Percentiles rank a stretch among this genome's conserved stretches.
Evolutionary conservation across 78 protist species (phyloP).

Genomic region (Dictyostelium brefeldianum): DNA sequence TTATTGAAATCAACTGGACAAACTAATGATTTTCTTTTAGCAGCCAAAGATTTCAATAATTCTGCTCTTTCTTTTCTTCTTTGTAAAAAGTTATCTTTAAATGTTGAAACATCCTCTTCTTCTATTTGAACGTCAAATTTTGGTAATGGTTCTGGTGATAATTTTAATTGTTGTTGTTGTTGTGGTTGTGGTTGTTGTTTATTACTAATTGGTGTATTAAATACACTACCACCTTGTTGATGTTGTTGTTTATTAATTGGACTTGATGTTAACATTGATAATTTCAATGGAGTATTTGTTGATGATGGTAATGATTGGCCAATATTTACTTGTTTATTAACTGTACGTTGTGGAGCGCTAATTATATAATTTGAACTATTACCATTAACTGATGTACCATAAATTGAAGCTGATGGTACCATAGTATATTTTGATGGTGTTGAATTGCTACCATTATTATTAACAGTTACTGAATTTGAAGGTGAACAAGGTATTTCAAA

Average conservation of each 20-base stretch:
- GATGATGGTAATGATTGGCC: neutral
- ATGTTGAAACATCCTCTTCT: neutral
- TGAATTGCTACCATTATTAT: neutral
- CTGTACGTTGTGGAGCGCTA: neutral
- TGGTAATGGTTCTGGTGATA: neutral
- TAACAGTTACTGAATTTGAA: neutral
- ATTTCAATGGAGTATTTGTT: conserved; percentile 8
- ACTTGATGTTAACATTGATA: neutral
- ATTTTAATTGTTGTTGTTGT: conserved; percentile 7
- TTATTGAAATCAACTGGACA: neutral
- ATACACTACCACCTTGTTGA: neutral
- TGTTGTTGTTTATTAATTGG: neutral
- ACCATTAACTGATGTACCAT: neutral
- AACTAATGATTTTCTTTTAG: conserved; percentile 19
- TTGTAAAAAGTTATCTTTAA: conserved; percentile 15
- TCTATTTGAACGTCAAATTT: neutral
- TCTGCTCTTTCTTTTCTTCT: conserved; percentile 38
- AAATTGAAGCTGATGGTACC: conserved; percentile 13
- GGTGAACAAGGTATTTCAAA: conserved; percentile 4
- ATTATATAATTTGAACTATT: neutral
- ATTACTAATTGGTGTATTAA: neutral
- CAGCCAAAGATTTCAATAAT: neutral
- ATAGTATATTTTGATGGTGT: neutral
- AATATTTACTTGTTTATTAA: too few species aligned
- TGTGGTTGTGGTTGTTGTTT: neutral